Base-by-base conservation (phyloP, 345 rosid genomes). In the Heritiera fomes region DNA sequence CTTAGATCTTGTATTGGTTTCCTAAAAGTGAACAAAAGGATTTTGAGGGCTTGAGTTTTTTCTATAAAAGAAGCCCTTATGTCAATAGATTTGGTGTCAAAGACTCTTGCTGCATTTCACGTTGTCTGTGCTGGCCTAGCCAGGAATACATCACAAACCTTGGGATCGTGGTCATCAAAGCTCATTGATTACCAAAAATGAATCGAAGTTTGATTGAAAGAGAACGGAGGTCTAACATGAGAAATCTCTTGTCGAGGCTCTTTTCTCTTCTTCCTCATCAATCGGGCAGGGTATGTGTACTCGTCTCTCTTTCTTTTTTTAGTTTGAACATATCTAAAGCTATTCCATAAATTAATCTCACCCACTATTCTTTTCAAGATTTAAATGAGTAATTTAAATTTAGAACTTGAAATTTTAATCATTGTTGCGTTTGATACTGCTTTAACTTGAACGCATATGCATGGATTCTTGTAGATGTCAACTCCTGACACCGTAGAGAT, bases 191-290 rank as follows among this genome's bases (percentile, higher is more conserved):
- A 5, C 65, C 50, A 1, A 70, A 75, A 23, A 30, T 64, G 45
- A 45, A 75, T 6, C 52, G 84, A 59, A 82, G 75, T 23, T 2
- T 74, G 7, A 30, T 7, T 8, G 85, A 82, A 46, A 71, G 60
- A 55, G 49, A 75, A 38, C 76, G 82, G 30, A 75, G 82, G 65
- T 62, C 34, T 46, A 63, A 43, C 30, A 70, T 82, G 82, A 79
- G 40, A 62, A 4, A 62, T 45, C 85, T 75, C 8, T 8, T 62
- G 23, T 13, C 55, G 3, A 43, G 30, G 12, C 85, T 79, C 11
- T 81, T 66, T 55, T 79, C 77, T 62, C 75, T 77, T 20, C 52
- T 82, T 49, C 82, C 64, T 56, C 68, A 34, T 61, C 62, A 20
- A 8, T n/a, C 72, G 17, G 23, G 50, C 40, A 76, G 65, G 79